Evolutionary conservation across 306 rosid species (phyloP).

Genomic region (Lablab purpureus): DNA sequence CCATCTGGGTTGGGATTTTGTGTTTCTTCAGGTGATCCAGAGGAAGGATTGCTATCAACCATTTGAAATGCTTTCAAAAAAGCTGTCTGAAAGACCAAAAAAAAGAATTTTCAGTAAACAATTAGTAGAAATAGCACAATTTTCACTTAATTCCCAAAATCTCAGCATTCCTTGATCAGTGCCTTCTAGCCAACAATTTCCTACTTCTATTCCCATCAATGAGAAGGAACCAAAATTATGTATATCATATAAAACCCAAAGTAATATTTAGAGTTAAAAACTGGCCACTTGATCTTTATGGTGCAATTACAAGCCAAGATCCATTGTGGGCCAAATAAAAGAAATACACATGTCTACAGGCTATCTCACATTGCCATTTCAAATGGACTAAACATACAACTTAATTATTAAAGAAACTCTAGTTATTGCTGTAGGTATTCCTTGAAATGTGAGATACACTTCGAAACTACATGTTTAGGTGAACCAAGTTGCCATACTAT

Average conservation of each 20-base stretch:
- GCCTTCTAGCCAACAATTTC: neutral
- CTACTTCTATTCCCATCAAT: conserved; percentile 30
- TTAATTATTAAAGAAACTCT: neutral
- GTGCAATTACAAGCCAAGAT: conserved; percentile 75
- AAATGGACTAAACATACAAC: neutral
- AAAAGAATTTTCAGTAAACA: conserved; percentile 17
- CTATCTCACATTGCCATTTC: neutral
- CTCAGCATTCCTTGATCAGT: neutral
- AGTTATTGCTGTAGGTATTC: neutral
- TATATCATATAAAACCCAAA: conserved; percentile 6
- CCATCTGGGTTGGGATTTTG: conserved; percentile 72
- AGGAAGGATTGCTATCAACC: conserved; percentile 72
- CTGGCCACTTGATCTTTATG: conserved; percentile 60
- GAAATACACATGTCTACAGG: neutral
- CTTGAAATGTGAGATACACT: neutral
- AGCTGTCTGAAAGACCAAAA: conserved; percentile 44
- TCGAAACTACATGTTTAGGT: neutral
- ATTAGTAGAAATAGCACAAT: neutral
- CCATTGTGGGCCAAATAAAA: neutral
- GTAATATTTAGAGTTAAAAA: conserved; percentile 6
- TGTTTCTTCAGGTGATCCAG: conserved; percentile 67
- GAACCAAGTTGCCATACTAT: neutral
- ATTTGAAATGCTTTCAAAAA: conserved; percentile 45
- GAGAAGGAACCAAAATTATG: conserved; percentile 7
- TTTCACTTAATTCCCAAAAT: neutral